Evolutionary conservation across 306 rosid genomes (phyloP).

Genomic region (Astragalus glycyphyllos): DNA sequence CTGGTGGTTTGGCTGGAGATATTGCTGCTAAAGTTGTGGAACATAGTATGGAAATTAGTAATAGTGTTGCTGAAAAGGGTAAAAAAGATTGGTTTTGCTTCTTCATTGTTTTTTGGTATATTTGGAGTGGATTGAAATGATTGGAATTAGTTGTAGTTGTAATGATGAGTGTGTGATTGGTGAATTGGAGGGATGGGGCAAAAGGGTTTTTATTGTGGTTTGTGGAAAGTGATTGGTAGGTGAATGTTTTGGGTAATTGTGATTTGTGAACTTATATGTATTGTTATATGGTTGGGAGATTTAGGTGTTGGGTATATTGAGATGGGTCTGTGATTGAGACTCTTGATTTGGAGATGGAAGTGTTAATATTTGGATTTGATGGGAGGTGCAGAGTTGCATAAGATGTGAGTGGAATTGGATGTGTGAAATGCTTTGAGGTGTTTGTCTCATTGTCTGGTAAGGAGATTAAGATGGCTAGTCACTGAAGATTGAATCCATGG

Average conservation of each 20-base stretch:
- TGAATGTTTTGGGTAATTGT: conserved; percentile 42
- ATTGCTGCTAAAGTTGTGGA: conserved; percentile 42
- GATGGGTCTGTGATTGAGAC: conserved; percentile 37
- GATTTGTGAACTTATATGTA: conserved; percentile 31
- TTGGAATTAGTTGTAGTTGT: neutral
- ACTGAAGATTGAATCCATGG: conserved; percentile 35
- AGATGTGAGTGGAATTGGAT: conserved; percentile 13
- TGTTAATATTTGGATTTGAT: conserved; percentile 44
- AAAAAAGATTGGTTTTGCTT: conserved; percentile 42
- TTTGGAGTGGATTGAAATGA: neutral
- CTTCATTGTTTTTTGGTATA: conserved; percentile 12
- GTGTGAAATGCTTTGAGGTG: neutral
- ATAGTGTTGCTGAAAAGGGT: conserved; percentile 32
- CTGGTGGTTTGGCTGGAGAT: conserved; percentile 53
- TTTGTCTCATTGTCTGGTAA: conserved; percentile 4
- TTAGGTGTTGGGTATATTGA: conserved; percentile 47
- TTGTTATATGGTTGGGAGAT: conserved; percentile 29
- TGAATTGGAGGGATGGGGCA: conserved; percentile 30
- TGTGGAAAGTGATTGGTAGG: conserved; percentile 33
- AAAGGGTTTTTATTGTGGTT: conserved; percentile 34
- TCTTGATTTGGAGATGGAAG: conserved; percentile 36
- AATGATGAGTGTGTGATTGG: conserved; percentile 25
- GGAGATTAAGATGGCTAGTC: conserved; percentile 41
- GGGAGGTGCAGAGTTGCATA: conserved; percentile 20
- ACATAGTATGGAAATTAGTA: conserved; percentile 28